Base-by-base conservation (phyloP, 2,329 filamentous ascomycete species). In the Colletotrichum costaricense region DNA sequence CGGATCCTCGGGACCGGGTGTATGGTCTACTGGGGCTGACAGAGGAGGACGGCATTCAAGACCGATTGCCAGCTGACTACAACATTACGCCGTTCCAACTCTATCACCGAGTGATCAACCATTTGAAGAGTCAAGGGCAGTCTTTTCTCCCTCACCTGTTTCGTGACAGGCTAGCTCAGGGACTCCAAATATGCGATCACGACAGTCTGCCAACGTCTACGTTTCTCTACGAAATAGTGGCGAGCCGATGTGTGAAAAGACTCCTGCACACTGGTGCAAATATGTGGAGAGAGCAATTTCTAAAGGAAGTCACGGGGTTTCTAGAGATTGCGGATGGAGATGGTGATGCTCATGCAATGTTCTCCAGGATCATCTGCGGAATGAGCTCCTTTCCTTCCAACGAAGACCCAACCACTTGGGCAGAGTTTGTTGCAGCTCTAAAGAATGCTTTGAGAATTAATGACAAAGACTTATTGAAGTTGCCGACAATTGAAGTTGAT, bases 11-110 rank as follows among this genome's bases (percentile, higher is more conserved):
- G 22, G 78, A 79, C 38, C 75, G 78, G 30, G 72, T 80, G 0
- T 79, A 79, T 30, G 75, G 75, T 3, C 69, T 80, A 14, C 66
- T 79, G 0, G 78, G 77, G 7, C 72, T 79, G 5, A 68, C 56
- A 2, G 63, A 67, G 1, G 42, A 26, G 6, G 46, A 62, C 14
- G n/a, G 49, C 33, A 16, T 49, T 7, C 42, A 56, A 11, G 63
- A 56, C 26, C 19, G 30, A 9, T 19, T 71, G 16, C 22, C 22
- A 1, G 63, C 69, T 8, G 63, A 71, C 49, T 62, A 71, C 64
- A 19, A 38, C 6, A 71, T 71, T 46, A 67, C 3, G 5, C 16
- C 69, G 5, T 71, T 67, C 14, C 63, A 71, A 19, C 46, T 67
- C 0, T 71, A 67, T 12, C 69, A 63, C 14, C 69, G 69, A 3